These are phyloP conservation scores for Talaromyces rugulosus DNA, from an alignment of 2,329 filamentous ascomycete genomes.

Conservation along the genomic window DNA sequence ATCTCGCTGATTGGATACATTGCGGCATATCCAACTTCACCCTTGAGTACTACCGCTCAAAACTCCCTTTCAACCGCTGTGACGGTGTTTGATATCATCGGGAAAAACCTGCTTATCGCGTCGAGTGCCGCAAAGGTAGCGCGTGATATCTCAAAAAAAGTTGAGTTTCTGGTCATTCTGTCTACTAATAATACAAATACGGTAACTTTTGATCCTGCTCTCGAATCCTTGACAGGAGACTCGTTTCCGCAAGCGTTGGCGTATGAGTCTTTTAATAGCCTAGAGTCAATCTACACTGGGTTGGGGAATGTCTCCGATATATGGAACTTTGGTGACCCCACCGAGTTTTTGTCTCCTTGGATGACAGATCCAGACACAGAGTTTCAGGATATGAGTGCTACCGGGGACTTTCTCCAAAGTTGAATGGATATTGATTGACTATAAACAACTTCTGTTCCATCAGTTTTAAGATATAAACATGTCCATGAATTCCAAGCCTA, in stretches of 20 bases:
- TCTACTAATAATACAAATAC: neutral
- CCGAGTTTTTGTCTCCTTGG: neutral
- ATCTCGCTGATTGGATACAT: constrained; percentile 8
- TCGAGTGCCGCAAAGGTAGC: constrained; percentile 9
- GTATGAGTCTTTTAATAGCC: neutral
- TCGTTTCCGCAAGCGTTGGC: neutral
- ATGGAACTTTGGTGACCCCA: neutral
- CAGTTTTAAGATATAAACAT: neutral
- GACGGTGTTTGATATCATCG: constrained; percentile 9
- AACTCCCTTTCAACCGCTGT: constrained; percentile 3
- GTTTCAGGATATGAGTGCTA: neutral
- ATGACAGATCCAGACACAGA: neutral
- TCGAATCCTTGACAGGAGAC: neutral
- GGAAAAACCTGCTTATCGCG: constrained; percentile 6
- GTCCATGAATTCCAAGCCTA: neutral
- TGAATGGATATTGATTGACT: neutral
- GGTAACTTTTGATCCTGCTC: neutral
- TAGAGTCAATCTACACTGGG: neutral
- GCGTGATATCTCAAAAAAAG: neutral
- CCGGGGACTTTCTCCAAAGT: neutral
- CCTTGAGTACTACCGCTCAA: neutral
- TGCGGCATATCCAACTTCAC: neutral
- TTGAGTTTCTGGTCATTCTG: neutral
- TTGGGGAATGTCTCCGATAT: neutral
- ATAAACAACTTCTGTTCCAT: neutral